phyloP scores from a whole-genome alignment of 139 green algal genomes.

The Micractinium sp. region DNA sequence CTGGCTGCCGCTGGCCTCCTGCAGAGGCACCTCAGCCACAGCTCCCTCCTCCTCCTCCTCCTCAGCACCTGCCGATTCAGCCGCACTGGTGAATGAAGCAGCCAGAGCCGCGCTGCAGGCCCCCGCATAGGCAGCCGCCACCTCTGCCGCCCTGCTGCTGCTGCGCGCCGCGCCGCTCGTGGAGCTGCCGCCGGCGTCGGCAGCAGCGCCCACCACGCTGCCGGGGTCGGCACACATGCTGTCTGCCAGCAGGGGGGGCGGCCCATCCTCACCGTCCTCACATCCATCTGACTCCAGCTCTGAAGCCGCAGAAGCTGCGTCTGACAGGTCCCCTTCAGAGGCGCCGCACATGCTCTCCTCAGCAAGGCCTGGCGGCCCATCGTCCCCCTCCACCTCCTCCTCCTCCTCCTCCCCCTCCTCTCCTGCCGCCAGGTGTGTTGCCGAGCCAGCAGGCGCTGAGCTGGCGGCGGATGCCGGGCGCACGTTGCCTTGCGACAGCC shows the following conservation, averaged over 20 bases:
- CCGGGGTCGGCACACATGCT: neutral
- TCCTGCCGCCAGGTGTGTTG: too few relatives aligned
- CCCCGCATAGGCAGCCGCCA: neutral
- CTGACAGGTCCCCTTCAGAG: neutral
- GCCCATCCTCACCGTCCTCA: neutral
- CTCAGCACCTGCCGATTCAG: neutral
- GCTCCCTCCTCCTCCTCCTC: neutral
- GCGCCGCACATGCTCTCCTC: neutral
- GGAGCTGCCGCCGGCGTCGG: neutral
- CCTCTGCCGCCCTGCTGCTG: neutral
- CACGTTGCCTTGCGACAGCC: too few relatives aligned
- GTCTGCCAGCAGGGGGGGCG: neutral
- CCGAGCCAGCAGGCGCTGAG: too few relatives aligned
- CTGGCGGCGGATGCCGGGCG: too few relatives aligned
- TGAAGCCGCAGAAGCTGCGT: neutral
- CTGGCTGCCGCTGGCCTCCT: neutral
- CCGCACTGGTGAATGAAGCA: neutral
- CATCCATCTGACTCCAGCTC: neutral
- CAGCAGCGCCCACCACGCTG: neutral
- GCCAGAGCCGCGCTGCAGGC: neutral
- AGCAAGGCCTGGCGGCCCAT: neutral
- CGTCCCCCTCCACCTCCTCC: neutral
- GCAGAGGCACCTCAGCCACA: neutral
- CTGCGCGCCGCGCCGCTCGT: neutral
- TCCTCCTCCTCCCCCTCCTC: neutral